Percentiles rank a stretch among this genome's conserved stretches.
phyloP scores from a whole-genome alignment of 441 rosid species.

The Aquilaria agallochum region DNA sequence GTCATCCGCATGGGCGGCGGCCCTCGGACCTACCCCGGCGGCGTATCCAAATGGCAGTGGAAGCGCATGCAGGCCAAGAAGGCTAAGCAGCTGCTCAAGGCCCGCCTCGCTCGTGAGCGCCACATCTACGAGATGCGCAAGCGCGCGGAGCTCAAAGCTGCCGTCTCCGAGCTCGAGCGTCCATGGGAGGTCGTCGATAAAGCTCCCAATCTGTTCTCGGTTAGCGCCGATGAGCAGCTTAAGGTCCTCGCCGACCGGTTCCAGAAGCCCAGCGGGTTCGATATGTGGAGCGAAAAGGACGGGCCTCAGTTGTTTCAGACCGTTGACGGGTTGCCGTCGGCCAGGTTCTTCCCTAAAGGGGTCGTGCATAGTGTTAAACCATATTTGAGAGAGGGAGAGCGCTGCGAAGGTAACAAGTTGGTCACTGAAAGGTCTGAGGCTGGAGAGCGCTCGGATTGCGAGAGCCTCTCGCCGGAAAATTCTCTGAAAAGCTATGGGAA shows the following conservation, averaged over 20 bases:
- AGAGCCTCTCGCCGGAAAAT: background rate
- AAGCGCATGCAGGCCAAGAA: slow-evolving; percentile 77
- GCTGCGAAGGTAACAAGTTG: slow-evolving; percentile 2
- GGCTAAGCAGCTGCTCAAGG: slow-evolving; percentile 65
- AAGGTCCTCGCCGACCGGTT: slow-evolving; percentile 73
- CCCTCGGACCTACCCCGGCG: slow-evolving; percentile 66
- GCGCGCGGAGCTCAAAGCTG: slow-evolving; percentile 80
- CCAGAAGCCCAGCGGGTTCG: slow-evolving; percentile 66
- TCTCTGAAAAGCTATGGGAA: background rate
- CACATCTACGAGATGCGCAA: slow-evolving; percentile 73
- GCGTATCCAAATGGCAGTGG: slow-evolving; percentile 75
- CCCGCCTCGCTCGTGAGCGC: slow-evolving; percentile 52
- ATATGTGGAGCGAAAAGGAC: slow-evolving; percentile 57
- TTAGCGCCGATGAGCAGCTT: slow-evolving; percentile 54
- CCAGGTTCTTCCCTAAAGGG: slow-evolving; percentile 83
- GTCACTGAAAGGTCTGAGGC: slow-evolving; percentile 5
- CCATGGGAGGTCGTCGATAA: slow-evolving; percentile 82
- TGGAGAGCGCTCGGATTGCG: slow-evolving; percentile 1
- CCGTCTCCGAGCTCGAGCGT: slow-evolving; percentile 73
- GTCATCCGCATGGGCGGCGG: slow-evolving; percentile 82
- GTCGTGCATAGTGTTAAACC: slow-evolving; percentile 81
- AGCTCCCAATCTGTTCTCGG: slow-evolving; percentile 73
- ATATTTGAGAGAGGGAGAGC: slow-evolving; percentile 9
- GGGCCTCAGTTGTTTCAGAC: slow-evolving; percentile 58
- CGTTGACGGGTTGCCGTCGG: slow-evolving; percentile 63